These are phyloP conservation scores for Corrigiola litoralis DNA, from an alignment of 179 eudicot genomes.

Conservation along the genomic window DNA sequence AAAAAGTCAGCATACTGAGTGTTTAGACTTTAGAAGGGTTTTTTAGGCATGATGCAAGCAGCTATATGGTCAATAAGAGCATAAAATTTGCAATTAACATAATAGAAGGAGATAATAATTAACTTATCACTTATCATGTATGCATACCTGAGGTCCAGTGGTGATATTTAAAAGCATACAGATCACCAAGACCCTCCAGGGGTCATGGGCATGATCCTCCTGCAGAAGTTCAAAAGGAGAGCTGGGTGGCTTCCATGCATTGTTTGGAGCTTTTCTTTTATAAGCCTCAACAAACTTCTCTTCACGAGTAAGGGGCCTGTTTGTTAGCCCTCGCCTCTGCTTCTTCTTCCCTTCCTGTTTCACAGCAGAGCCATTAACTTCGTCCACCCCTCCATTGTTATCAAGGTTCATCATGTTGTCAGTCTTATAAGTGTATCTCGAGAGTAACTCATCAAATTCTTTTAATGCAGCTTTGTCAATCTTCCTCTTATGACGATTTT, in stretches of 20 bases:
- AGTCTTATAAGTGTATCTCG: conserved; percentile 26
- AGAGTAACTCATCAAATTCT: conserved; percentile 24
- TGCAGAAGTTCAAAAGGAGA: conserved; percentile 63
- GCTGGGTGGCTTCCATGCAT: conserved; percentile 73
- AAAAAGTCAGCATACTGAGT: too few species aligned
- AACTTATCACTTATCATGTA: conserved; percentile 8
- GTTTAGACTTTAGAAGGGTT: too few species aligned
- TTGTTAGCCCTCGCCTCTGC: not conserved
- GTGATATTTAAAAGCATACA: conserved; percentile 82
- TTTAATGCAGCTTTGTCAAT: not conserved
- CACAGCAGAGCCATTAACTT: conserved; percentile 5
- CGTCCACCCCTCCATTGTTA: not conserved
- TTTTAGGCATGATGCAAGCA: too few species aligned
- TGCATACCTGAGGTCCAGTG: conserved; percentile 66
- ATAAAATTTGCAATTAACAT: not conserved
- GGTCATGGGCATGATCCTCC: conserved; percentile 78
- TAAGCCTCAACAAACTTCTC: conserved; percentile 64
- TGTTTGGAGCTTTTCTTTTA: conserved; percentile 42
- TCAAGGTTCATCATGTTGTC: not conserved
- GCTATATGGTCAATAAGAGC: too few species aligned
- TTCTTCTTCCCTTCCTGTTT: conserved; percentile 18
- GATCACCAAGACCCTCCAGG: conserved; percentile 87
- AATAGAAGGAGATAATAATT: not conserved
- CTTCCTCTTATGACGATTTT: not conserved
- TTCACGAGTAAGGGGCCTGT: conserved; percentile 29